Evolutionary conservation across 495 filamentous ascomycete genomes (phyloP).

Genomic region (Trypethelium eluteriae): DNA sequence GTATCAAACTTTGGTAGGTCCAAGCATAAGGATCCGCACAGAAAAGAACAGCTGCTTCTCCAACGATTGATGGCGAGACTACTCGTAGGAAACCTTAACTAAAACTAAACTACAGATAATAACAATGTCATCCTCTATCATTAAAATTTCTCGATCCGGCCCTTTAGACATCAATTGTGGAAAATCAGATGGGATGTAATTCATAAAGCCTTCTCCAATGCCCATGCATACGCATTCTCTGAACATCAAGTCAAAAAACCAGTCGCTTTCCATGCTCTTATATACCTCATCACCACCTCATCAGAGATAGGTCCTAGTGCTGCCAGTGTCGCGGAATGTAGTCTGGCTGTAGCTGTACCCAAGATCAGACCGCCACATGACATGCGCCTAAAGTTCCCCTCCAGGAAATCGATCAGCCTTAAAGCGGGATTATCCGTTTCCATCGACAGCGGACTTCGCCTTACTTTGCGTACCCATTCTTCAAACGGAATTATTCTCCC

Average conservation of each 20-base stretch:
- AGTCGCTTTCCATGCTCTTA: neutral
- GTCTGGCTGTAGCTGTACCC: neutral
- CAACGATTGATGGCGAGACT: too few species aligned
- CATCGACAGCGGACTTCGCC: neutral
- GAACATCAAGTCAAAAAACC: neutral
- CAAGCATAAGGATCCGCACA: too few species aligned
- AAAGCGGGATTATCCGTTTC: constrained; percentile 13
- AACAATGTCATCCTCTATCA: too few species aligned
- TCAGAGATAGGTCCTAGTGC: neutral
- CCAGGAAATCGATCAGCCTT: constrained; percentile 13
- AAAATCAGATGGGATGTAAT: too few species aligned
- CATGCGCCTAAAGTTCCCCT: constrained; percentile 13
- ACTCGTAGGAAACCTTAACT: too few species aligned
- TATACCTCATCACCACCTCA: neutral
- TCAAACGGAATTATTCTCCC: constrained; percentile 10
- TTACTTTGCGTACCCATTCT: constrained; percentile 6
- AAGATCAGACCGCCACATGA: constrained; percentile 10
- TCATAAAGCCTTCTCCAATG: too few species aligned
- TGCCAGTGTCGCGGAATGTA: neutral
- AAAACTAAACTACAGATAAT: too few species aligned
- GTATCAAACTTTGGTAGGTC: too few species aligned
- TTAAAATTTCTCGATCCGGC: too few species aligned
- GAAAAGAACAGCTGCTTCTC: too few species aligned
- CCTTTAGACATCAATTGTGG: too few species aligned
- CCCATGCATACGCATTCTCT: too few species aligned